Conservation (phyloP, 1,284 basidiomycete genomes). For the Thecaphora thlaspeos region DNA sequence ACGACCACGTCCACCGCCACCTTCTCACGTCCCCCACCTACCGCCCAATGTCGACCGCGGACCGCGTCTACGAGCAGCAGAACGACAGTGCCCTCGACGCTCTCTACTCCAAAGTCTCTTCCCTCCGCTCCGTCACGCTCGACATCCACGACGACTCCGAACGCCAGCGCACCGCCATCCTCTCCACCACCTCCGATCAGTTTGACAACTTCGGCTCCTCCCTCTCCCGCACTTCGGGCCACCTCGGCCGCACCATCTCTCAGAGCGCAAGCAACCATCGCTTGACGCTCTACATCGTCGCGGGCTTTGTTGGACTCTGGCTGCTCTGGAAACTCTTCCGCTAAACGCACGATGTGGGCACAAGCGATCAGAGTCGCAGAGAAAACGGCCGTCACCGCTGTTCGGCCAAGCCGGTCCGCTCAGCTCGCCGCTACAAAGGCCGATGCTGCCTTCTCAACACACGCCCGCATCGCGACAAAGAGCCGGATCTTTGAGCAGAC, state of each 20-base stretch:
- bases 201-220: conserved; percentile 31
- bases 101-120: conserved; percentile 47
- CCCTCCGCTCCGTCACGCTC: conserved; percentile 47
- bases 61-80: conserved; percentile 51
- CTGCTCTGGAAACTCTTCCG: conserved; percentile 43
- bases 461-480: too few relatives aligned
- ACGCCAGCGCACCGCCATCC: conserved; percentile 27
- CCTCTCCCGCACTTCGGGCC: conserved; percentile 35
- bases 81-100: conserved; percentile 50
- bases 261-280: conserved; percentile 38
- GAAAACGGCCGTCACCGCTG: too few relatives aligned
- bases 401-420: too few relatives aligned
- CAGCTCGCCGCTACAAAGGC: too few relatives aligned
- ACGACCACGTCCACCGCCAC: background rate
- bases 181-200: conserved; percentile 34
- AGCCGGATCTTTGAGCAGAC: too few relatives aligned
- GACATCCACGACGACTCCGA: conserved; percentile 53
- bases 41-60: conserved; percentile 34
- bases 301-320: conserved; percentile 38
- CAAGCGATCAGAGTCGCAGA: background rate
- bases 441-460: too few relatives aligned
- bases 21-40: background rate
- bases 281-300: conserved; percentile 40
- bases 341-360: too few relatives aligned
- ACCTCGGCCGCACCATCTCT: conserved; percentile 28